phyloP scores from a whole-genome alignment of 2,329 filamentous ascomycete genomes.

The Intubia oerlemansii region DNA sequence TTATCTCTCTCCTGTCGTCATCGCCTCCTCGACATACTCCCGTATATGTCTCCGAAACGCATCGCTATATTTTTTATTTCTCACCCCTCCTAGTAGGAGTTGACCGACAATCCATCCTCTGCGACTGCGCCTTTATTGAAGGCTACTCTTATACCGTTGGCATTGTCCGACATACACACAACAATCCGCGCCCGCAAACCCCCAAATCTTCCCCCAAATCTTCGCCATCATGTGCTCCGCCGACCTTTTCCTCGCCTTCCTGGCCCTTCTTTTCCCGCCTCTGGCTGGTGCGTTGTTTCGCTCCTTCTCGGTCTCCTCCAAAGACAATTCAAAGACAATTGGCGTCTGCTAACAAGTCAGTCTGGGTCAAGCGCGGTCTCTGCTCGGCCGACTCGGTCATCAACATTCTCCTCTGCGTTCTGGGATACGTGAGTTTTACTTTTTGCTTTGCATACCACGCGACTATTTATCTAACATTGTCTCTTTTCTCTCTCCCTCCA shows the following conservation, averaged over 20 bases:
- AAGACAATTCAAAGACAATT: neutral
- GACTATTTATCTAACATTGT: neutral
- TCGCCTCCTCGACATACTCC: no score
- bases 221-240: constrained; percentile 33
- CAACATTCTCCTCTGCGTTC: constrained; percentile 74
- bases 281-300: constrained; percentile 35
- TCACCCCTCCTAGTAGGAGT: no score
- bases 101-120: no score
- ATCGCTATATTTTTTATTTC: no score
- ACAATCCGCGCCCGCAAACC: no score
- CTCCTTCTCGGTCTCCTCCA: neutral
- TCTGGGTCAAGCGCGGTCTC: constrained; percentile 92
- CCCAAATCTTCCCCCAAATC: no score
- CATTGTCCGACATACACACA: no score
- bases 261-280: constrained; percentile 45
- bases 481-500: constrained; percentile 9
- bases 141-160: no score
- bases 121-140: no score
- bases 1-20: no score
- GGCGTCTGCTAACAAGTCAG: constrained; percentile 26
- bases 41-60: no score
- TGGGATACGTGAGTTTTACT: constrained; percentile 35
- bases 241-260: constrained; percentile 40
- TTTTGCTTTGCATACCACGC: no score
- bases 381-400: constrained; percentile 85